These are phyloP conservation scores for Psilocybe mexicana DNA, from an alignment of 1,284 basidiomycete species.

Conservation along the genomic window DNA sequence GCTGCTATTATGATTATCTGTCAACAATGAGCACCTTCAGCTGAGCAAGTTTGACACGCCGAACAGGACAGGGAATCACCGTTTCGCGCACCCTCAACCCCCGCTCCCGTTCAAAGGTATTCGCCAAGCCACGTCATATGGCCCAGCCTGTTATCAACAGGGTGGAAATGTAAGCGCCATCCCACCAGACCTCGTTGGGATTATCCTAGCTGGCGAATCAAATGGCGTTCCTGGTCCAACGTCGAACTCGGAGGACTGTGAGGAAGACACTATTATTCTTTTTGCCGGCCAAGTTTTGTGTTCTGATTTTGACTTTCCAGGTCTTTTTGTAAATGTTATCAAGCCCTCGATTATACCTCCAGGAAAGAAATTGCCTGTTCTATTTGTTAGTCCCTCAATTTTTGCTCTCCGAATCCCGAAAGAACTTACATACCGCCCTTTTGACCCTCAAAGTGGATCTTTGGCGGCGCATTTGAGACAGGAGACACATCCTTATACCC, in stretches of 20 bases:
- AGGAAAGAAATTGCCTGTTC: conserved; percentile 24
- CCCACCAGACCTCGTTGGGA: neutral
- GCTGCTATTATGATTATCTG: neutral
- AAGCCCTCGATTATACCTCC: conserved; percentile 18
- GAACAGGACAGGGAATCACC: conserved; percentile 17
- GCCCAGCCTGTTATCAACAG: conserved; percentile 22
- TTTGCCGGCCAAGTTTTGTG: neutral
- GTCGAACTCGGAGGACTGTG: conserved; percentile 19
- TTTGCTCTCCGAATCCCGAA: no score
- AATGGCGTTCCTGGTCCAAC: neutral
- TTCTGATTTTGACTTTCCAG: conserved; percentile 6
- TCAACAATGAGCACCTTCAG: no score
- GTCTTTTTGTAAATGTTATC: conserved; percentile 28
- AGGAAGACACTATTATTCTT: neutral
- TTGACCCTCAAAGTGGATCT: conserved; percentile 19
- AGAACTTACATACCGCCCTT: no score
- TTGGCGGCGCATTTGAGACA: conserved; percentile 23
- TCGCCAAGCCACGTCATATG: conserved; percentile 18
- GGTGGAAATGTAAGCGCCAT: neutral
- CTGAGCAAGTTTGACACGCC: no score
- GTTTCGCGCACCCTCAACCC: conserved; percentile 16
- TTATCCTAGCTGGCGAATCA: neutral
- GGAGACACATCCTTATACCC: conserved; percentile 13
- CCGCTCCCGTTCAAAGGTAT: conserved; percentile 15
- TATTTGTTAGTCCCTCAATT: conserved; percentile 19